These are phyloP conservation scores for Filobasidium wieringae DNA, from an alignment of 768 basidiomycete species.

Conservation along the genomic window DNA sequence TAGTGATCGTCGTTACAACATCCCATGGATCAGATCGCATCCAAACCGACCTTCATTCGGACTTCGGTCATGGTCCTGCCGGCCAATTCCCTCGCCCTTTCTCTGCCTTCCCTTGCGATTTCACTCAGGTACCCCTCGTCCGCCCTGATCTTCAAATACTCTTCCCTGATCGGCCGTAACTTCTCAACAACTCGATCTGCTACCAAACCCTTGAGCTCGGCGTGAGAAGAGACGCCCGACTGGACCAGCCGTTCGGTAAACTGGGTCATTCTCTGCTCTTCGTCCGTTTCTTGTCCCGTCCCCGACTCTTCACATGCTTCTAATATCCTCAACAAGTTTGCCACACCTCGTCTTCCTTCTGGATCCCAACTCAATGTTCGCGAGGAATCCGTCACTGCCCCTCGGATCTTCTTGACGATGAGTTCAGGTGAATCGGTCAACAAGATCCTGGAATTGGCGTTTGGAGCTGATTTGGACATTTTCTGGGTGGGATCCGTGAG, in stretches of 20 bases:
- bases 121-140: constrained; percentile 53
- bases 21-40: constrained; percentile 16
- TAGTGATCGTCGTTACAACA: too few relatives aligned
- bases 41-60: constrained; percentile 54
- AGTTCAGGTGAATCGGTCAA: constrained; percentile 58
- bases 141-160: constrained; percentile 53
- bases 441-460: constrained; percentile 66
- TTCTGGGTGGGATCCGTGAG: constrained; percentile 73
- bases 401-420: constrained; percentile 60
- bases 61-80: constrained; percentile 56
- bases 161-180: constrained; percentile 54
- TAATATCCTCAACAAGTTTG: constrained; percentile 69
- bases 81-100: constrained; percentile 54
- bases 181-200: constrained; percentile 59
- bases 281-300: constrained; percentile 38
- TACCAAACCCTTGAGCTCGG: constrained; percentile 61
- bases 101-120: constrained; percentile 55
- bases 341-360: constrained; percentile 60
- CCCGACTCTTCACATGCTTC: constrained; percentile 51
- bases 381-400: constrained; percentile 75
- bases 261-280: neutral
- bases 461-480: constrained; percentile 89
- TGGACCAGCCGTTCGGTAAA: constrained; percentile 6
- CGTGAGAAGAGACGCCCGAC: constrained; percentile 47
- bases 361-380: constrained; percentile 65